Evolutionary conservation across 108 stramenopile species (phyloP).

Genomic region (Aurantiochytrium sp.): DNA sequence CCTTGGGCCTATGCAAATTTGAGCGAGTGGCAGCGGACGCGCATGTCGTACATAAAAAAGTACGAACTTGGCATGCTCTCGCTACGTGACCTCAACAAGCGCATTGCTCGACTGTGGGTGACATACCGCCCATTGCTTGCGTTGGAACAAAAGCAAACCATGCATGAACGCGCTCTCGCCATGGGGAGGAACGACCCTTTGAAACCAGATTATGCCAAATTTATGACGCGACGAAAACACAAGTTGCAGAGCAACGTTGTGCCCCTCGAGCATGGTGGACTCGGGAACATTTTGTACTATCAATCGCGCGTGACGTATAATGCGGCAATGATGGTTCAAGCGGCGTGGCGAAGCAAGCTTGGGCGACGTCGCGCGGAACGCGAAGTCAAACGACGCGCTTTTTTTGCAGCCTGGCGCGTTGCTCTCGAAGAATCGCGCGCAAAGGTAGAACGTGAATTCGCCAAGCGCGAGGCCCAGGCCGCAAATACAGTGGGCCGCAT

Average conservation of each 20-base stretch:
- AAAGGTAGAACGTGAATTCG: conserved; percentile 38
- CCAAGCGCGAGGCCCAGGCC: conserved; percentile 28
- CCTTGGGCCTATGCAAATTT: conserved; percentile 21
- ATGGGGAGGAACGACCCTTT: conserved; percentile 37
- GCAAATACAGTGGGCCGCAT: conserved; percentile 32
- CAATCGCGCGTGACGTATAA: background rate
- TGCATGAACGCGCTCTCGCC: conserved; percentile 34
- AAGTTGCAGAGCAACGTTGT: conserved; percentile 20
- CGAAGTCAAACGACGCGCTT: conserved; percentile 30
- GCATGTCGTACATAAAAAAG: conserved; percentile 4
- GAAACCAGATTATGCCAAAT: conserved; percentile 48
- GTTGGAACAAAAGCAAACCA: background rate
- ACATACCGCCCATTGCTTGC: background rate
- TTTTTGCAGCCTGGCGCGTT: conserved; percentile 26
- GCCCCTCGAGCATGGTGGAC: conserved; percentile 44
- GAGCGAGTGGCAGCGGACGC: conserved; percentile 13
- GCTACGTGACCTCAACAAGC: conserved; percentile 22
- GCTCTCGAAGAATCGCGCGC: conserved; percentile 35
- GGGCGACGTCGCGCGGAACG: conserved; percentile 30
- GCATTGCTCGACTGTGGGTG: background rate
- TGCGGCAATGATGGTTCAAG: conserved; percentile 40
- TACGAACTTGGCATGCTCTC: conserved; percentile 25
- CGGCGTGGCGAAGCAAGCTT: conserved; percentile 27
- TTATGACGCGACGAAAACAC: conserved; percentile 24
- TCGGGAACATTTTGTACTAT: conserved; percentile 32